Conservation (phyloP, 2,329 filamentous ascomycete genomes). For the Alternaria brassicicola region DNA sequence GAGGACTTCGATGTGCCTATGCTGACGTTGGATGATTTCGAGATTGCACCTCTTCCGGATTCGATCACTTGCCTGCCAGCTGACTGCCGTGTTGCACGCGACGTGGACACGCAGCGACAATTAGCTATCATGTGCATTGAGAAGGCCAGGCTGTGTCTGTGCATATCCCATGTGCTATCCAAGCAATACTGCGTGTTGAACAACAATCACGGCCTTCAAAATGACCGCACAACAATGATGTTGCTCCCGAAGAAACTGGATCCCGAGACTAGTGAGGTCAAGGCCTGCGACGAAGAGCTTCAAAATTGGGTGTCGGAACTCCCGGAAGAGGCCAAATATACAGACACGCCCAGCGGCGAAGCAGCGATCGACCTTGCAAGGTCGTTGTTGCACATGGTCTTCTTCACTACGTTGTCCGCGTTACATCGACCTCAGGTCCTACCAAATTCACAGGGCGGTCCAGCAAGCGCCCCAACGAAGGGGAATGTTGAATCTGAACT, state of each 20-base stretch:
- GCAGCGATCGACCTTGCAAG: constrained; percentile 70
- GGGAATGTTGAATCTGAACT: constrained; percentile 62
- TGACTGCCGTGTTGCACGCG: constrained; percentile 73
- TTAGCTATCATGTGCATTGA: constrained; percentile 88
- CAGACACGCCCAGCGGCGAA: constrained; percentile 65
- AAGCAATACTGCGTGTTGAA: constrained; percentile 92
- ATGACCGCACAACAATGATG: constrained; percentile 81
- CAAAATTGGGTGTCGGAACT: constrained; percentile 77
- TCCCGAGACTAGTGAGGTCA: constrained; percentile 80
- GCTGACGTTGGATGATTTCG: constrained; percentile 84
- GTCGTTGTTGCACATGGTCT: constrained; percentile 90
- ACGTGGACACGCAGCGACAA: constrained; percentile 74
- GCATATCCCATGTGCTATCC: constrained; percentile 86
- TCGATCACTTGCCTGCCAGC: constrained; percentile 70
- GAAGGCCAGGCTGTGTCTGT: constrained; percentile 86
- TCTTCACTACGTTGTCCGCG: constrained; percentile 88
- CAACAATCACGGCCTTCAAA: constrained; percentile 74
- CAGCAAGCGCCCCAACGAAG: constrained; percentile 52
- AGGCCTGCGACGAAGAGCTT: constrained; percentile 78
- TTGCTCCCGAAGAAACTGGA: constrained; percentile 86
- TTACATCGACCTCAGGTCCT: constrained; percentile 90
- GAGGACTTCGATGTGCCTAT: constrained; percentile 94
- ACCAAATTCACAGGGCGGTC: constrained; percentile 67
- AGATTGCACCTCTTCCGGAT: constrained; percentile 71
- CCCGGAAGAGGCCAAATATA: constrained; percentile 73